Base-by-base conservation (phyloP, 2,329 filamentous ascomycete genomes). In the Pseudohalonectria lignicola region DNA sequence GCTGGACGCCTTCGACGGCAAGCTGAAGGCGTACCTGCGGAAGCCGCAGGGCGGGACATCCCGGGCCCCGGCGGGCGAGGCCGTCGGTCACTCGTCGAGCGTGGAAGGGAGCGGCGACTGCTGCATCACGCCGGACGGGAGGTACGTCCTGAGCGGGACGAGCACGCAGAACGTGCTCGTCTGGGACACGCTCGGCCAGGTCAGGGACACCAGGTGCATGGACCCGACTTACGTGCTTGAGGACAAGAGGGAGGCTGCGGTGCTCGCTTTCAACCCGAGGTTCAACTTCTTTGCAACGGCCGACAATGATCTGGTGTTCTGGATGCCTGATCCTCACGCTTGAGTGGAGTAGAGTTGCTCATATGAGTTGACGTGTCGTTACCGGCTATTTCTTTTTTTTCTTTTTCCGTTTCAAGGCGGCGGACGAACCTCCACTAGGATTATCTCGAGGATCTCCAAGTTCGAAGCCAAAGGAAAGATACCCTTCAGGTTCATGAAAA, bases 221-320 rank as follows among this genome's bases (percentile, higher is more conserved):
- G 70, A 74, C 30, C 82, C 84, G 36, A 70, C 64, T 33, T 71
- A 71, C 58, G 76, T 74, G 34, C 62, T 83, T 34, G 76, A 81
- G 30, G 78, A 81, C 47, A 74, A 72, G 63, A 77, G 67, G 54
- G 78, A 76, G 60, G 76, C 76, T 4, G 82, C 82, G 1, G 72
- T 94, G 11, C 69, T 94, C 31, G 85, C 83, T 17, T 92, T 87
- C 56, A 96, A 95, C 54, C 92, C 88, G 19, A 74, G 88, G 36
- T 92, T 82, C 59, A 95, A 96, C 59, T 79, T 95, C 64, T 73
- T 96, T 47, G 88, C 86, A 8, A 92, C 82, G 32, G 92, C 86
- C 4, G 88, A 96, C 50, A 82, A 82, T 52, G 87, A 95, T 39
- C 65, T 86, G 43, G 61, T 85, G 16, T 85, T 88, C 49, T 88